These are phyloP conservation scores for Beauveria brongniartii DNA, from an alignment of 2,329 filamentous ascomycete species.

Conservation along the genomic window DNA sequence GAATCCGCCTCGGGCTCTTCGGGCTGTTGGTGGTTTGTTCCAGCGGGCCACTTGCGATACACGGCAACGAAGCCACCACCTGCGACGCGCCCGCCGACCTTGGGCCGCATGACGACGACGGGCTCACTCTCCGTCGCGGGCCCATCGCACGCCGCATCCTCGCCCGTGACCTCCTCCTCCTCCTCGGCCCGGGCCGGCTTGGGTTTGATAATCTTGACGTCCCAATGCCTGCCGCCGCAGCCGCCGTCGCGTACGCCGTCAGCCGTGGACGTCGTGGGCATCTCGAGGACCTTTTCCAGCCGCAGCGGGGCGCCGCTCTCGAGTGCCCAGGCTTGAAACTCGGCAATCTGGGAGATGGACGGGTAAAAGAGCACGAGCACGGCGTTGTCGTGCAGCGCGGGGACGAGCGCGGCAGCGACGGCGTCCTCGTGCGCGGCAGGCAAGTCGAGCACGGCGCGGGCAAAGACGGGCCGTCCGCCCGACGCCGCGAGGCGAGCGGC, in stretches of 20 bases:
- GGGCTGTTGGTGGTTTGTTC: neutral
- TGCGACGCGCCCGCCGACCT: slow-evolving; percentile 30
- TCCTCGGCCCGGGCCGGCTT: slow-evolving; percentile 16
- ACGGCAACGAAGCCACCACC: slow-evolving; percentile 35
- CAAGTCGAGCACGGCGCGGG: slow-evolving; percentile 66
- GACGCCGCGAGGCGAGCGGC: slow-evolving; percentile 38
- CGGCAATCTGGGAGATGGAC: slow-evolving; percentile 68
- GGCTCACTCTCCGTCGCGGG: slow-evolving; percentile 6
- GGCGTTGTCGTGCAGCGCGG: slow-evolving; percentile 56
- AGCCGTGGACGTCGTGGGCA: slow-evolving; percentile 33
- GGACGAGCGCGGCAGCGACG: slow-evolving; percentile 34
- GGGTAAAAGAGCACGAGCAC: slow-evolving; percentile 65
- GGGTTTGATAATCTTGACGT: slow-evolving; percentile 43
- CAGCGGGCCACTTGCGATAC: slow-evolving; percentile 25
- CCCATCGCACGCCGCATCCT: neutral
- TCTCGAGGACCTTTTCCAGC: slow-evolving; percentile 52
- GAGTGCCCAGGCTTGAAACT: slow-evolving; percentile 43
- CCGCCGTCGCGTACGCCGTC: slow-evolving; percentile 37
- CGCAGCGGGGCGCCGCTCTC: slow-evolving; percentile 43
- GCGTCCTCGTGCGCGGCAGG: slow-evolving; percentile 49
- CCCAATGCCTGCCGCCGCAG: slow-evolving; percentile 52
- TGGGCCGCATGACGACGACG: slow-evolving; percentile 34
- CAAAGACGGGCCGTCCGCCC: slow-evolving; percentile 51
- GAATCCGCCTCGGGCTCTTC: neutral
- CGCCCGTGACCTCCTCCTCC: slow-evolving; percentile 7